Conservation (phyloP, 805 yeast genomes). For the Huiozyma naganishii region DNA sequence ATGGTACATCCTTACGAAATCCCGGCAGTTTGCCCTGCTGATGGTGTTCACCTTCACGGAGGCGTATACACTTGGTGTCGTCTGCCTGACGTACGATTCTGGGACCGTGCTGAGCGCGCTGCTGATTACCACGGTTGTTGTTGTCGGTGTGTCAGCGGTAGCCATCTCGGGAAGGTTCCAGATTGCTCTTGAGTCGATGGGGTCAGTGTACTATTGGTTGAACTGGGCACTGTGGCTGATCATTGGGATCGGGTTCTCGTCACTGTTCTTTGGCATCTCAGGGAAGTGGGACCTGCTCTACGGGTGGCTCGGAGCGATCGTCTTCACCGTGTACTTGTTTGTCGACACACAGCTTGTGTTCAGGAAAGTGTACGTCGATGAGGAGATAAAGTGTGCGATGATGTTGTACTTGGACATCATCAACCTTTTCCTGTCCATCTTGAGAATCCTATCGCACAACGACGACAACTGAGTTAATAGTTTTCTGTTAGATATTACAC, state of each 20-base stretch:
- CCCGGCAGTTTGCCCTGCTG: constrained; percentile 37
- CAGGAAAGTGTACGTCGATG: constrained; percentile 69
- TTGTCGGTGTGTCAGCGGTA: constrained; percentile 65
- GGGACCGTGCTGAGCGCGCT: constrained; percentile 61
- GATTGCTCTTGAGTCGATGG: constrained; percentile 24
- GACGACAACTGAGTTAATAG: not conserved
- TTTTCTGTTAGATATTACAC: not conserved
- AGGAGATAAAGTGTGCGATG: constrained; percentile 74
- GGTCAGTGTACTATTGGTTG: constrained; percentile 28
- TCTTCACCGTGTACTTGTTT: constrained; percentile 61
- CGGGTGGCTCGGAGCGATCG: constrained; percentile 61
- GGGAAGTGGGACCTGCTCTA: constrained; percentile 53
- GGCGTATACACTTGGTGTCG: constrained; percentile 59
- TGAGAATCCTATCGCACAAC: constrained; percentile 42
- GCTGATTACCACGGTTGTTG: constrained; percentile 54
- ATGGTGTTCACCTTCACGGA: constrained; percentile 64
- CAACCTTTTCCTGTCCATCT: constrained; percentile 67
- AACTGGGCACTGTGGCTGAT: constrained; percentile 52
- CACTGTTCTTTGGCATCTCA: constrained; percentile 53
- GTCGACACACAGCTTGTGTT: constrained; percentile 76
- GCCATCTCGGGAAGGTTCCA: constrained; percentile 54
- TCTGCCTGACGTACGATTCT: constrained; percentile 52
- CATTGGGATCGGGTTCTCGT: constrained; percentile 55
- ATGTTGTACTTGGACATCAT: constrained; percentile 70
- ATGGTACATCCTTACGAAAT: constrained; percentile 22